Base-by-base conservation (phyloP, 108 stramenopile genomes). In the Seminavis robusta region DNA sequence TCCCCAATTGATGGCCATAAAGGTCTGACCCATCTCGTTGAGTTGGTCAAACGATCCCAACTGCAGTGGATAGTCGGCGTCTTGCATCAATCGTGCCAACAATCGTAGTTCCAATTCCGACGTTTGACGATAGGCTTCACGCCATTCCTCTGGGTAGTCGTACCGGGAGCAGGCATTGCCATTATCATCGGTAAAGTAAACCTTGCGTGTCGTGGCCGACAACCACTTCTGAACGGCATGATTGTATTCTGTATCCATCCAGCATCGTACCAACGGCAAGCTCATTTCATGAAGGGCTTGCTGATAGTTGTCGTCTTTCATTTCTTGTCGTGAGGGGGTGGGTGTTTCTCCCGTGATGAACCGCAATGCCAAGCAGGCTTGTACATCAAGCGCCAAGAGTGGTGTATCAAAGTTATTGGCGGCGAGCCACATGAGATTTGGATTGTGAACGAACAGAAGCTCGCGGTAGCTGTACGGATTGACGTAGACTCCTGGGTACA, bases 291-390 rank as follows among this genome's bases (percentile, higher is more conserved):
- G 13, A 16, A 57, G 9, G 16, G 53, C 52, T 52, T 60, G 31
- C 36, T 74, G 37, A 21, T n/a, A 23, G 39, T 66, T 57, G 31
- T 38, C 39, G 20, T 55, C 25, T 19, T 40, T 31, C 59, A 79
- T 57, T 61, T 74, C 59, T 16, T 74, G 55, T 29, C 8, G n/a
- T n/a, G 68, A 56, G 6, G 74, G 74, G 3, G 60, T 17, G 13
- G 21, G 3, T 20, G 38, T 13, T 7, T 52, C 48, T 27, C 59
- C 59, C 1, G 56, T 58, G 15, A n/a, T n/a, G n/a, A n/a, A n/a
- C n/a, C n/a, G n/a, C n/a, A n/a, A n/a, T n/a, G n/a, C n/a, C n/a
- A n/a, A n/a, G n/a, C n/a, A n/a, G n/a, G n/a, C n/a, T n/a, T n/a
- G n/a, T n/a, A n/a, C n/a, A n/a, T n/a, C n/a, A n/a, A n/a, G n/a